A percentile compares a stretch with the other conserved stretches of the same genome.
phyloP scores from a whole-genome alignment of 441 rosid species.

The Pelargonium citronellum region DNA sequence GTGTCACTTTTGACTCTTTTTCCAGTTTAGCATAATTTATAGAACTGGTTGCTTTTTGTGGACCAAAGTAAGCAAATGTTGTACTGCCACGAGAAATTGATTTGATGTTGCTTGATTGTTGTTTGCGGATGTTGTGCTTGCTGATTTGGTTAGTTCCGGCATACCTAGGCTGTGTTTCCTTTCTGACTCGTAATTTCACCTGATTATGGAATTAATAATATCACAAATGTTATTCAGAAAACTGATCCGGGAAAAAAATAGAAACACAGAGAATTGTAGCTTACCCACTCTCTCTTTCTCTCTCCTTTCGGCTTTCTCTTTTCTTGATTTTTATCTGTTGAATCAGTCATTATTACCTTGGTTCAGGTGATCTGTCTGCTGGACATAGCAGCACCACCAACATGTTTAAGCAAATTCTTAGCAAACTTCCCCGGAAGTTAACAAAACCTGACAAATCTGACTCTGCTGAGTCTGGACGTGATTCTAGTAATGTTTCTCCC shows the following conservation, averaged over 20 bases:
- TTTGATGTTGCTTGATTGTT: slow-evolving; percentile 5
- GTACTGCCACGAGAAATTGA: not conserved
- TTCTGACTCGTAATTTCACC: not conserved
- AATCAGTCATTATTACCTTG: slow-evolving; percentile 8
- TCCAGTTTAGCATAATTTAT: slow-evolving; percentile 3
- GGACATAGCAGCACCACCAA: slow-evolving; percentile 28
- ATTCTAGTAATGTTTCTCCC: slow-evolving; percentile 39
- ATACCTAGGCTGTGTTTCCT: not conserved
- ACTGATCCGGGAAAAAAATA: not conserved
- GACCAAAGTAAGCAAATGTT: not conserved
- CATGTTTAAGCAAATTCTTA: slow-evolving; percentile 71
- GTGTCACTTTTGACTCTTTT: not conserved
- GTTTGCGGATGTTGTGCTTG: slow-evolving; percentile 14
- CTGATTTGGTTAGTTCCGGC: not conserved
- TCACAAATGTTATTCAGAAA: not conserved
- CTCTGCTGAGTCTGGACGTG: slow-evolving; percentile 25
- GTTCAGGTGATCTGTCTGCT: slow-evolving; percentile 25
- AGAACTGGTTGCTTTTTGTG: not conserved
- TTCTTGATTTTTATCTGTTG: not conserved
- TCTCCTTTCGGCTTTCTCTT: not conserved
- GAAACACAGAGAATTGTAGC: not conserved
- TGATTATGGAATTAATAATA: not conserved
- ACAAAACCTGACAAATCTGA: slow-evolving; percentile 41
- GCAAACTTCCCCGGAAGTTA: slow-evolving; percentile 62
- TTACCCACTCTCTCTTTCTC: not conserved